Evolutionary conservation across 768 basidiomycete species (phyloP), one percentile per base, ranked within the genome.

Genomic region (Hygrophoropsis aurantiaca): DNA sequence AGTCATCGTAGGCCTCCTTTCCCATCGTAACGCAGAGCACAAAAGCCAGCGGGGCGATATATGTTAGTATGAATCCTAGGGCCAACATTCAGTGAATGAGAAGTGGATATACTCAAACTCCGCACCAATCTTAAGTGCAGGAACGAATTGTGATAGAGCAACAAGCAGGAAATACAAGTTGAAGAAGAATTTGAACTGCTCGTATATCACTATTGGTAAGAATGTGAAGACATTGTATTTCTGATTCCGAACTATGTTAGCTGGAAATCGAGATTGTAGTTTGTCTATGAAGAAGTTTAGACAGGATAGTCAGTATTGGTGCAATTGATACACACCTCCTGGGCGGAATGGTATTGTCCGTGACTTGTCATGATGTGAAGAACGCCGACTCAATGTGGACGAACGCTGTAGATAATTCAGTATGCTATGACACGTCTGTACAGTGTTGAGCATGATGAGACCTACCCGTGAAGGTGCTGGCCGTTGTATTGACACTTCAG

Each of bases 161-260:
- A 99, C 97, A 19, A 98, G 84, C 10, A 98, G 81, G 63, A 99
- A 99, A 68, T 98, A 99, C 6, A 97, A 78, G 64, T 98, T 99
- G 82, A 97, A 98, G 74, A 99, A 99, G 77, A 95, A 97, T 69
- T 97, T 98, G 85, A 98, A 99, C 65, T 98, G 95, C 66, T 98
- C 94, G 67, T 97, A 98, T 65, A 98, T 82, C 37, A 98, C 94
- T 54, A 97, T 81, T 3, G 97, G 97, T 9, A 99, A 79, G 75
- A 99, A 99, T n/a, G 90, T 93, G 71, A 91, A 80, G 44, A 89
- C 75, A 63, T 94, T 95, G 77, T 98, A 98, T 73, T 99, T 99
- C 68, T 98, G 95, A 59, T 99, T 99, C 57, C 90, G 85, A 46
- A 97, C 90, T 40, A 87, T 85, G 68, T 99, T 99, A 24, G 94